phyloP scores from a whole-genome alignment of 2,329 filamentous ascomycete species.

The Teratosphaeria nubilosa region DNA sequence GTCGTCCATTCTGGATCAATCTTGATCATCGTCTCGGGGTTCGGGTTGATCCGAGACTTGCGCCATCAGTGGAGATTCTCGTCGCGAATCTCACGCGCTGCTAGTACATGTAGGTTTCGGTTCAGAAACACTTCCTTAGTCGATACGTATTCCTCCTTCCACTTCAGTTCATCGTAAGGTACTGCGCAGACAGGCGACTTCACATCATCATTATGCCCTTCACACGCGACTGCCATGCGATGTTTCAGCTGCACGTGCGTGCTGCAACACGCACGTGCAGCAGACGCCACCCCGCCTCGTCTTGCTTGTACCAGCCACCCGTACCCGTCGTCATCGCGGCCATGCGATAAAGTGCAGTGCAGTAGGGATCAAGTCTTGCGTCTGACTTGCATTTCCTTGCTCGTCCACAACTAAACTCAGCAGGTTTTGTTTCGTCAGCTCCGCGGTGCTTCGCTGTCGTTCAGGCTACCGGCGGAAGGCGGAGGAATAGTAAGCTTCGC shows the following conservation, averaged over 20 bases:
- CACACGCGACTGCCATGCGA: not conserved
- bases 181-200: not conserved
- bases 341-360: not conserved
- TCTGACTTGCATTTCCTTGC: not conserved
- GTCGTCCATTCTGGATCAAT: not conserved
- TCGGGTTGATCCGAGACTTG: not conserved
- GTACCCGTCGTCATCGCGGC: not conserved
- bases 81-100: not conserved
- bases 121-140: no score
- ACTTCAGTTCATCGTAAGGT: no score
- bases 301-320: not conserved
- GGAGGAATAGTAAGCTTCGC: not conserved
- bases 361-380: not conserved
- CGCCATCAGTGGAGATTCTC: not conserved
- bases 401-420: not conserved
- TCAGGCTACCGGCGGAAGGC: not conserved
- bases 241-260: not conserved
- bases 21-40: not conserved
- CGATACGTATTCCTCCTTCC: no score
- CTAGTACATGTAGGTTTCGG: no score
- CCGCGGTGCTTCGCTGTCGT: not conserved
- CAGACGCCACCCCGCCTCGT: not conserved
- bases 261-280: not conserved
- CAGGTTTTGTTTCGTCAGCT: not conserved
- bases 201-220: not conserved